Conservation (phyloP, 108 stramenopile species). For the Epipyxis sp. region DNA sequence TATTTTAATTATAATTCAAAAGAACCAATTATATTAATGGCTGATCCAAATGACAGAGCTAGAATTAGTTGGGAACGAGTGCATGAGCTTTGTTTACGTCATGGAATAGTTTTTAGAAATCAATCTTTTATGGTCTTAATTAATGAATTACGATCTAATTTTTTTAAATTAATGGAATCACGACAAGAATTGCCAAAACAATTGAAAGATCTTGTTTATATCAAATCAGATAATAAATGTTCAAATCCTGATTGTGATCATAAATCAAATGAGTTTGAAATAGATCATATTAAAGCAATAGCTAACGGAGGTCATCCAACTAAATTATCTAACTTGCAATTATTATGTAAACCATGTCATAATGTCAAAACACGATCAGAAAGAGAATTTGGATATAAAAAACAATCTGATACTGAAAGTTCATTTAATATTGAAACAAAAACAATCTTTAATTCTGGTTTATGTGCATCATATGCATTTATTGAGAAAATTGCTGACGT, state of each 20-base stretch:
- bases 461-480: conserved; percentile 10
- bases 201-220: not conserved
- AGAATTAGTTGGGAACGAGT: not conserved
- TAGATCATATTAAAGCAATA: conserved; percentile 2
- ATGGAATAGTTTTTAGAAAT: not conserved
- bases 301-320: not conserved
- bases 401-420: not conserved
- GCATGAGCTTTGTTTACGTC: not conserved
- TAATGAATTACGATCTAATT: not conserved
- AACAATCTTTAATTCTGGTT: not conserved
- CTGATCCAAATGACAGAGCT: not conserved
- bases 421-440: not conserved
- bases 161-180: not conserved
- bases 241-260: conserved; percentile 2
- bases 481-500: not conserved
- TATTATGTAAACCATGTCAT: conserved; percentile 10
- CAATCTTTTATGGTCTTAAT: not conserved
- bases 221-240: conserved; percentile 7
- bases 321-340: not conserved
- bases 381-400: not conserved
- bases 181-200: not conserved
- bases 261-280: conserved; percentile 1
- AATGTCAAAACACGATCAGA: not conserved
- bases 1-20: not conserved
- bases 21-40: not conserved